phyloP scores from a whole-genome alignment of 371 early-diverging fungal species.

The Rhizomucor miehei region DNA sequence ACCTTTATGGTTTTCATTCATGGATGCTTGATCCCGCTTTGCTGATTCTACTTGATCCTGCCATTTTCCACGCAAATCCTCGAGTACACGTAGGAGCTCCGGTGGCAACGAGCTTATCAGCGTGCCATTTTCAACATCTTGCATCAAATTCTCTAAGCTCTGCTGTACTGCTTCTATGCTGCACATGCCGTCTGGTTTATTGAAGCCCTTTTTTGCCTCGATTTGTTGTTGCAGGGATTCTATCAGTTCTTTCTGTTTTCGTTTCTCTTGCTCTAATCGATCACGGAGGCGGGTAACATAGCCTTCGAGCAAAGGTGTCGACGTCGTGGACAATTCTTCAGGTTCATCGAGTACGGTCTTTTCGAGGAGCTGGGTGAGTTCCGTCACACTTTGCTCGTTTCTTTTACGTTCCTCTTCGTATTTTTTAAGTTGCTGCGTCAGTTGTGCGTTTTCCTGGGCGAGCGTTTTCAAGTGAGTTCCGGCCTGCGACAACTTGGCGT shows the following conservation, averaged over 20 bases:
- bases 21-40: slow-evolving; percentile 2
- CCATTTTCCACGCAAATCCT: slow-evolving; percentile 26
- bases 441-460: slow-evolving; percentile 34
- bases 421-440: slow-evolving; percentile 14
- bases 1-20: slow-evolving; percentile 5
- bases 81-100: slow-evolving; percentile 22
- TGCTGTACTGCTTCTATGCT: slow-evolving; percentile 10
- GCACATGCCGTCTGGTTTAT: background rate
- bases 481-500: slow-evolving; percentile 39
- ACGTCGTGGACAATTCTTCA: too few relatives aligned
- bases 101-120: slow-evolving; percentile 29
- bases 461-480: slow-evolving; percentile 47
- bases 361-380: too few relatives aligned
- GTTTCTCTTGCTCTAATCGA: too few relatives aligned
- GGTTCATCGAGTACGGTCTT: too few relatives aligned
- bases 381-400: background rate
- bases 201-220: background rate
- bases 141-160: slow-evolving; percentile 19
- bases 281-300: too few relatives aligned
- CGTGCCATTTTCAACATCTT: slow-evolving; percentile 27
- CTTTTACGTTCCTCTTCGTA: slow-evolving; percentile 3
- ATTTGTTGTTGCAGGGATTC: too few relatives aligned
- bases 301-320: too few relatives aligned
- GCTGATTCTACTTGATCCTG: slow-evolving; percentile 5
- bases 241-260: too few relatives aligned